Evolutionary conservation across 345 rosid species (phyloP).

Genomic region (Populus ilicifolia): DNA sequence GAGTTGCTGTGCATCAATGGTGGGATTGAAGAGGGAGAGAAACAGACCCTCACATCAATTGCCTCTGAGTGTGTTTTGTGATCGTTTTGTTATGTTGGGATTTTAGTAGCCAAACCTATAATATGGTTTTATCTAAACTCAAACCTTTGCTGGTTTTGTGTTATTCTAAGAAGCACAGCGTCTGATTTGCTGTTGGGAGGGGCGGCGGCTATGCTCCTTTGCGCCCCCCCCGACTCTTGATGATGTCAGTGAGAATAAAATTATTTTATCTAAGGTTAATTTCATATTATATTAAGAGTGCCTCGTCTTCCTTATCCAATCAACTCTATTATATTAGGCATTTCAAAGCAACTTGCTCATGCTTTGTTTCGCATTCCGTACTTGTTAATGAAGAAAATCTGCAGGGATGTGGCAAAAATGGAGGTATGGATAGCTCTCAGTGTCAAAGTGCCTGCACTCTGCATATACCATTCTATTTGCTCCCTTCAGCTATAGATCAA

Average conservation of each 20-base stretch:
- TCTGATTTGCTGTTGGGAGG: neutral
- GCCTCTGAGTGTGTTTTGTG: neutral
- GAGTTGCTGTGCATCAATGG: slow-evolving; percentile 53
- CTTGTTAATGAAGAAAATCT: no score
- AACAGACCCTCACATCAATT: neutral
- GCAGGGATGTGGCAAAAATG: no score
- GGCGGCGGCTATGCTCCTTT: neutral
- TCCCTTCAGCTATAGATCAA: no score
- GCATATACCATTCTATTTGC: no score
- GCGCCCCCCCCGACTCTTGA: neutral
- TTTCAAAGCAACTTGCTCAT: neutral
- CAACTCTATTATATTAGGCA: neutral
- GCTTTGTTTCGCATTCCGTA: no score
- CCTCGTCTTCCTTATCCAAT: neutral
- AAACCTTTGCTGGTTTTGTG: neutral
- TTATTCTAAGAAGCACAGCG: neutral
- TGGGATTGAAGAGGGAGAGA: slow-evolving; percentile 24
- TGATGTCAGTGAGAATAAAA: neutral
- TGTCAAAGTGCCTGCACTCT: no score
- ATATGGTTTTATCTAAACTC: neutral
- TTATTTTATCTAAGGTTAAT: neutral
- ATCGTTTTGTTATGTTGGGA: neutral
- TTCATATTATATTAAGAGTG: neutral
- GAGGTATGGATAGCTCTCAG: no score
- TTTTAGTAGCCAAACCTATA: neutral